A percentile compares a stretch with the other conserved stretches of the same genome.
Evolutionary conservation across 192 early-diverging fungal species (phyloP).

Genomic region (Cladochytrium replicatum): DNA sequence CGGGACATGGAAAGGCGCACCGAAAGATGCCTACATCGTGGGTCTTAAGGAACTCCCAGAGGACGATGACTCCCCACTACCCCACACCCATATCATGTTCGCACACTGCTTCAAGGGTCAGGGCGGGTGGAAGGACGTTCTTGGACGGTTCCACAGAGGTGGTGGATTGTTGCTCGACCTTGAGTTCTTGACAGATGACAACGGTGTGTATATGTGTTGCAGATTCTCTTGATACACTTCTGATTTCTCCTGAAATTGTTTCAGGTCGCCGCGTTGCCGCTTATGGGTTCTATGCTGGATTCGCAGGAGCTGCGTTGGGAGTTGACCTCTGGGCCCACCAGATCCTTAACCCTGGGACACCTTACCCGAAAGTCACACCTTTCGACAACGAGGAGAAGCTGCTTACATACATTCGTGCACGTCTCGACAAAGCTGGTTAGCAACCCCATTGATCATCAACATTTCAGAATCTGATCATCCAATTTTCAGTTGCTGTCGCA

Average conservation of each 20-base stretch:
- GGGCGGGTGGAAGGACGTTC: constrained; percentile 84
- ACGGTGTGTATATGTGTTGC: constrained; percentile 18
- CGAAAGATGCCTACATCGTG: constrained; percentile 83
- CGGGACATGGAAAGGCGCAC: constrained; percentile 81
- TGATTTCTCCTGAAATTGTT: constrained; percentile 3
- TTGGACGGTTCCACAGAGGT: constrained; percentile 73
- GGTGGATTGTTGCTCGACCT: constrained; percentile 84
- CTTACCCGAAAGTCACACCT: constrained; percentile 68
- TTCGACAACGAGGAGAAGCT: constrained; percentile 77
- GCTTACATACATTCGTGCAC: constrained; percentile 57
- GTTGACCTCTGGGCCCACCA: constrained; percentile 75
- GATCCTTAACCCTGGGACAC: constrained; percentile 21
- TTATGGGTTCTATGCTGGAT: constrained; percentile 95
- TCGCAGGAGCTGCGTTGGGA: constrained; percentile 86
- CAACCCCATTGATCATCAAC: constrained; percentile 13
- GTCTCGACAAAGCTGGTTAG: constrained; percentile 49
- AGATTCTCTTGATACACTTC: not conserved
- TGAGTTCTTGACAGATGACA: constrained; percentile 83
- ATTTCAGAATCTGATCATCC: constrained; percentile 14
- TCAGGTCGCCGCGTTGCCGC: constrained; percentile 84
- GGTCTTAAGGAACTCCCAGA: constrained; percentile 97
- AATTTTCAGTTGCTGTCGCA: constrained; percentile 29
- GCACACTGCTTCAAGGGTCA: constrained; percentile 98
- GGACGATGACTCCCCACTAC: constrained; percentile 76
- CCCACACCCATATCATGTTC: constrained; percentile 94